Evolutionary conservation across 768 basidiomycete genomes (phyloP), one percentile per base, ranked within the genome.

Genomic region (Phaeotremella skinneri): DNA sequence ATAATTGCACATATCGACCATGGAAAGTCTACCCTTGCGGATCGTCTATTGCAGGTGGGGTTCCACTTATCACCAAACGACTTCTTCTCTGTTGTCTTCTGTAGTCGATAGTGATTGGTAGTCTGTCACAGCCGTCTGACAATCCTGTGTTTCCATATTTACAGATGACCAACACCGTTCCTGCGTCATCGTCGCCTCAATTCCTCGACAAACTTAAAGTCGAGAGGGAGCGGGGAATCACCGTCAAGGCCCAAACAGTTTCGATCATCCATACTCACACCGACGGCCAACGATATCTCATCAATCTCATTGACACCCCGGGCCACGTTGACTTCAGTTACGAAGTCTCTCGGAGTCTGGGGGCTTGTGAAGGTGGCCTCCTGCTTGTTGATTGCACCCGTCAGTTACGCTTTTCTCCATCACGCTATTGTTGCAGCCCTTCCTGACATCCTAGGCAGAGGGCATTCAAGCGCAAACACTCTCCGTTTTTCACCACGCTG

Each of bases 1-100:
- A 91, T 97, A 66, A 94, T 97, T 73, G 92, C 92, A 1, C 93
- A 97, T 76, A 96, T 96, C 67, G 91, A 91, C 86, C 93, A 96
- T 77, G 94, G 94, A 52, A 98, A 97, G 81, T 92, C 90, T 3
- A 96, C 91, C 3, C 80, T 96, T 56, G 90, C 91, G 4, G 93
- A 96, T 72, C 81, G 91, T 84, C 62, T 68, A 52, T 45, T 77
- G 26, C 75, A 98, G 87, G 81, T 94, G 62, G 96, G 68, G 23
- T 55, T 45, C 21, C 13, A 21, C 43, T 45, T 13, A n/a, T n/a
- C n/a, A n/a, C n/a, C n/a, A n/a, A n/a, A n/a, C 47, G 20, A 45
- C 43, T 45, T 45, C 23, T 45, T 7, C 43, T 9, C 7, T 45
- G 6, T 45, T 13, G 21, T 37, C n/a, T n/a, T n/a, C n/a, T n/a